These are phyloP conservation scores for Oropetium thomaeum DNA, from an alignment of 176 grass and related monocot species.

Conservation along the genomic window DNA sequence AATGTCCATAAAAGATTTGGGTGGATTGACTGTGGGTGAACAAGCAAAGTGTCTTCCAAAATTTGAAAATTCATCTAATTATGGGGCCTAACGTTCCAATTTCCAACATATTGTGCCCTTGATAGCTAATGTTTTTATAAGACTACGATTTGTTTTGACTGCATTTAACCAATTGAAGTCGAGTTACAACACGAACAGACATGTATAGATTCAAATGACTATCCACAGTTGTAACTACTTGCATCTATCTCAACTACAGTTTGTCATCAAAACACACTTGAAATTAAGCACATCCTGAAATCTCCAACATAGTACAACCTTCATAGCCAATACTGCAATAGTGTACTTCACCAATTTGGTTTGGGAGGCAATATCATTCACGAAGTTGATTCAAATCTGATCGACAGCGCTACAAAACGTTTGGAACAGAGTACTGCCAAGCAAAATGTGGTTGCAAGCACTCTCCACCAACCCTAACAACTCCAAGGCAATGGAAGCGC, in stretches of 20 bases:
- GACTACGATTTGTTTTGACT: neutral
- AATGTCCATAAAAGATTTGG: neutral
- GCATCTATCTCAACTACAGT: too few species aligned
- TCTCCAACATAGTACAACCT: neutral
- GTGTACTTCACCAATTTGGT: neutral
- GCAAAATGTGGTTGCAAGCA: neutral
- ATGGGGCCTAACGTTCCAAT: neutral
- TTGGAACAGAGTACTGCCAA: neutral
- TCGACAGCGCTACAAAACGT: neutral
- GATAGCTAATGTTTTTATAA: neutral
- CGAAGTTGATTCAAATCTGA: neutral
- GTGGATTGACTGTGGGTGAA: neutral
- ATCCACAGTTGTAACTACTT: neutral
- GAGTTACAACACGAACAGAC: neutral
- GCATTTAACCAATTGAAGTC: neutral
- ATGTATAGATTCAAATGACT: neutral
- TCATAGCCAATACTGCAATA: neutral
- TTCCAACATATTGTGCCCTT: too few species aligned
- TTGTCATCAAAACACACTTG: neutral
- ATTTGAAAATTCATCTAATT: neutral
- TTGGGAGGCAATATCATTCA: neutral
- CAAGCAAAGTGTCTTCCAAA: neutral
- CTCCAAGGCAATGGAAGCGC: neutral
- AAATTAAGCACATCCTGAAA: neutral
- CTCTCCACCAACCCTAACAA: slow-evolving; percentile 4